phyloP scores from a whole-genome alignment of 345 rosid species.

The Syzygium oleosum region DNA sequence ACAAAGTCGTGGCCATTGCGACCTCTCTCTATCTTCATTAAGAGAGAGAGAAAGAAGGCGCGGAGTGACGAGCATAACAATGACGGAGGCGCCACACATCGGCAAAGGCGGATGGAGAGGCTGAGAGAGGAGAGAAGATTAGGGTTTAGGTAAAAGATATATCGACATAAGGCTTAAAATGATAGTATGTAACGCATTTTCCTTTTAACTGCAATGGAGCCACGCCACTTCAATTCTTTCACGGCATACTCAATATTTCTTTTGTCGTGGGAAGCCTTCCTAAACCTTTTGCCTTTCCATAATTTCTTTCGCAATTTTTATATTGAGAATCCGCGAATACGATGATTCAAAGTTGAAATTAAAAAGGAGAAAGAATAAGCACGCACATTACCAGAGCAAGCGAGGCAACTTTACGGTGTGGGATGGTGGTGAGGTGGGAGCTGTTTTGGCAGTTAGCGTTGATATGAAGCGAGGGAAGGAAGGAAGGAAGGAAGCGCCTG shows the following conservation, averaged over 20 bases:
- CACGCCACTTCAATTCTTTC: neutral
- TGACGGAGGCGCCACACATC: neutral
- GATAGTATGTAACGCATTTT: neutral
- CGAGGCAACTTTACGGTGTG: neutral
- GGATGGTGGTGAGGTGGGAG: slow-evolving; percentile 20
- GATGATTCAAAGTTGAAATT: neutral
- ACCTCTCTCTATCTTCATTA: neutral
- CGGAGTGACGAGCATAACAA: neutral
- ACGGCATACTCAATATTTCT: neutral
- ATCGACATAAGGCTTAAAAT: neutral
- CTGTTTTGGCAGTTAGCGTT: slow-evolving; percentile 79
- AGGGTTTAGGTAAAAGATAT: too few species aligned
- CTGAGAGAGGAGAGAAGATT: neutral
- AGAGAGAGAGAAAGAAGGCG: neutral
- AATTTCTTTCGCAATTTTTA: neutral
- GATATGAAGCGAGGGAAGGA: slow-evolving; percentile 77
- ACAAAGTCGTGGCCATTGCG: neutral
- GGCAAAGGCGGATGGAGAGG: neutral
- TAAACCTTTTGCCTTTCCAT: neutral
- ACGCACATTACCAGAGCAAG: neutral
- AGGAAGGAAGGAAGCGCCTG: slow-evolving; percentile 20
- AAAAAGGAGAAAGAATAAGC: neutral
- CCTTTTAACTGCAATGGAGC: neutral
- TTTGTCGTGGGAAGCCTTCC: neutral
- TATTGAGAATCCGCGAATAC: neutral